phyloP scores from a whole-genome alignment of 176 grass and related monocot genomes.

The Oryza australiensis region DNA sequence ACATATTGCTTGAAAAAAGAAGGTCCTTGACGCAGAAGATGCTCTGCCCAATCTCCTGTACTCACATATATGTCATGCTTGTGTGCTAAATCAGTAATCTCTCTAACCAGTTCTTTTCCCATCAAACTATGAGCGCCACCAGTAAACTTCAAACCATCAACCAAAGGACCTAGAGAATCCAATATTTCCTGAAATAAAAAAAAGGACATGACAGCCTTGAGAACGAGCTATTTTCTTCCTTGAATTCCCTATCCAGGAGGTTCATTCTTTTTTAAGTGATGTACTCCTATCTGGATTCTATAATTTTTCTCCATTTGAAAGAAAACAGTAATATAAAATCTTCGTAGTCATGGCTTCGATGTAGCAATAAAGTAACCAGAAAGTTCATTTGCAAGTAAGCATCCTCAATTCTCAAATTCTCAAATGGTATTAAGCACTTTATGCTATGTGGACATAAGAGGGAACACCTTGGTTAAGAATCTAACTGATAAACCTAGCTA shows the following conservation, averaged over 20 bases:
- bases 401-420: neutral
- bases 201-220: neutral
- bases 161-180: conserved; percentile 61
- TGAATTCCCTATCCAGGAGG: neutral
- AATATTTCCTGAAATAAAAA: conserved; percentile 58
- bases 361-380: neutral
- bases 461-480: neutral
- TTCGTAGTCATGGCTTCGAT: neutral
- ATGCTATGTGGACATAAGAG: neutral
- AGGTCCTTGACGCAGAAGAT: conserved; percentile 71
- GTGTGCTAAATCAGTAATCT: conserved; percentile 83
- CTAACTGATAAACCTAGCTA: neutral
- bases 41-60: conserved; percentile 94
- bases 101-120: conserved; percentile 57
- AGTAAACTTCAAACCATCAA: conserved; percentile 87
- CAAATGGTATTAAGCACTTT: neutral
- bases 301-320: neutral
- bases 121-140: conserved; percentile 92
- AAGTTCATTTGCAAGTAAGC: neutral
- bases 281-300: no score
- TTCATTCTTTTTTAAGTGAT: neutral
- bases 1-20: conserved; percentile 86
- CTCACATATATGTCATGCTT: conserved; percentile 94
- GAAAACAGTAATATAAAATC: neutral
- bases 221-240: neutral